Percentiles rank a stretch among this genome's conserved stretches.
These are phyloP conservation scores for Pistacia atlantica DNA, from an alignment of 345 rosid species.

Conservation along the genomic window DNA sequence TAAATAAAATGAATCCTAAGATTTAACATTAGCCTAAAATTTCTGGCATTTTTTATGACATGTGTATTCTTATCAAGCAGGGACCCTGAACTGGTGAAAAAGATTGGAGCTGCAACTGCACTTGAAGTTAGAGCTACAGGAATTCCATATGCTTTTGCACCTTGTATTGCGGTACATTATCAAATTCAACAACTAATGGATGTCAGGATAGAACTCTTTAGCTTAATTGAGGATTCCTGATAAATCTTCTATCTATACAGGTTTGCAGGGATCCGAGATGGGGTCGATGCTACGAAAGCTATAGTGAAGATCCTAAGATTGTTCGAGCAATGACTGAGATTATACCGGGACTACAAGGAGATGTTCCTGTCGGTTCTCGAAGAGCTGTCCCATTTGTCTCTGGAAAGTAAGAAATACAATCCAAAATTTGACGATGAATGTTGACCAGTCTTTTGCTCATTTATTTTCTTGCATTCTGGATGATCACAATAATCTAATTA, in stretches of 20 bases:
- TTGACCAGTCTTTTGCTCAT: not conserved
- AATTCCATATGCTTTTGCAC: constrained; percentile 77
- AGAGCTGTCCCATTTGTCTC: constrained; percentile 65
- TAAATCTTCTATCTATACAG: constrained; percentile 28
- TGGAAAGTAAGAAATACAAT: constrained; percentile 55
- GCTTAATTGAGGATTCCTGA: not conserved
- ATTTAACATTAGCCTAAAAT: not conserved
- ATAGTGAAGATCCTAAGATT: constrained; percentile 72
- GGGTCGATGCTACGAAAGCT: constrained; percentile 98
- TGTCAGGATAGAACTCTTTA: too few species aligned
- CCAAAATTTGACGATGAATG: not conserved
- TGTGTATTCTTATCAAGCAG: constrained; percentile 27
- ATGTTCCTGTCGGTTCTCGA: constrained; percentile 47
- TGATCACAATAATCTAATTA: too few species aligned
- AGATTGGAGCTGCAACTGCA: constrained; percentile 91
- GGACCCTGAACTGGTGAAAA: constrained; percentile 78
- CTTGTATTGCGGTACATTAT: constrained; percentile 75
- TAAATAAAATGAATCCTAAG: not conserved
- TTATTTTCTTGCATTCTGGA: not conserved
- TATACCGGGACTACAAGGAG: constrained; percentile 83
- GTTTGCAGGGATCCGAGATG: constrained; percentile 98
- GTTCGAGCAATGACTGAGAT: constrained; percentile 77
- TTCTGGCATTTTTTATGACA: not conserved
- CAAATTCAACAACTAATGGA: not conserved
- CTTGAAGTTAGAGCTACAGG: constrained; percentile 90